These are phyloP conservation scores for Neonectria sp. DNA, from an alignment of 2,329 filamentous ascomycete species.

Conservation along the genomic window DNA sequence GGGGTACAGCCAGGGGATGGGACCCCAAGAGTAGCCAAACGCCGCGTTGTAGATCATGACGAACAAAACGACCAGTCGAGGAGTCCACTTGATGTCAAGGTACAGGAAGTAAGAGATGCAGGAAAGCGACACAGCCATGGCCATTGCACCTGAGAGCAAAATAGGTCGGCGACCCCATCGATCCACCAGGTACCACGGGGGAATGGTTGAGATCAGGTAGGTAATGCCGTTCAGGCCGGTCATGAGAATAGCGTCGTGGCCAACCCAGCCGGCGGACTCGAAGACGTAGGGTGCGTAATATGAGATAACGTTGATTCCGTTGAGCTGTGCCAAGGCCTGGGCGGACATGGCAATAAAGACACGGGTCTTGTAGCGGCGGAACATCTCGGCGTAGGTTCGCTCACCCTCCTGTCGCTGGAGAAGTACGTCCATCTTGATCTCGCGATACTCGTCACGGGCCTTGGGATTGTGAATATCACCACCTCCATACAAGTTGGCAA, in stretches of 20 bases:
- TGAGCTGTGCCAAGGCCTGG: slow-evolving; percentile 94
- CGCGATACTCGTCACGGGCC: slow-evolving; percentile 94
- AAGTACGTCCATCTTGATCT: slow-evolving; percentile 99
- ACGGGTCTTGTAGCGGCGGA: slow-evolving; percentile 89
- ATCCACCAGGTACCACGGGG: slow-evolving; percentile 98
- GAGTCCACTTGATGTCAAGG: slow-evolving; percentile 84
- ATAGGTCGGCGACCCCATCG: slow-evolving; percentile 91
- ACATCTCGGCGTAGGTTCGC: slow-evolving; percentile 93
- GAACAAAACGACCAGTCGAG: slow-evolving; percentile 88
- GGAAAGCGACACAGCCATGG: slow-evolving; percentile 91
- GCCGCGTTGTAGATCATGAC: slow-evolving; percentile 99
- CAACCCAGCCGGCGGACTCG: slow-evolving; percentile 95
- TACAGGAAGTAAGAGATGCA: slow-evolving; percentile 96
- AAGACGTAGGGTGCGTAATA: slow-evolving; percentile 98
- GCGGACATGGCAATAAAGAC: slow-evolving; percentile 99
- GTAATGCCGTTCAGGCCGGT: slow-evolving; percentile 94
- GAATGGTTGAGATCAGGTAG: slow-evolving; percentile 92
- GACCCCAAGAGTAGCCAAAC: slow-evolving; percentile 95
- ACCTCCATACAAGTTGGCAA: slow-evolving; percentile 96
- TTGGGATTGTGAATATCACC: slow-evolving; percentile 95
- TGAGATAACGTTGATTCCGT: slow-evolving; percentile 99
- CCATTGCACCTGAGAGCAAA: slow-evolving; percentile 88
- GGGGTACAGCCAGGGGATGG: slow-evolving; percentile 97
- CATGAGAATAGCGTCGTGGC: slow-evolving; percentile 94
- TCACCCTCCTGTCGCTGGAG: slow-evolving; percentile 96